Percentiles rank a stretch among this genome's conserved stretches.
Evolutionary conservation across 306 rosid species (phyloP).

Genomic region (Medicago lupulina): DNA sequence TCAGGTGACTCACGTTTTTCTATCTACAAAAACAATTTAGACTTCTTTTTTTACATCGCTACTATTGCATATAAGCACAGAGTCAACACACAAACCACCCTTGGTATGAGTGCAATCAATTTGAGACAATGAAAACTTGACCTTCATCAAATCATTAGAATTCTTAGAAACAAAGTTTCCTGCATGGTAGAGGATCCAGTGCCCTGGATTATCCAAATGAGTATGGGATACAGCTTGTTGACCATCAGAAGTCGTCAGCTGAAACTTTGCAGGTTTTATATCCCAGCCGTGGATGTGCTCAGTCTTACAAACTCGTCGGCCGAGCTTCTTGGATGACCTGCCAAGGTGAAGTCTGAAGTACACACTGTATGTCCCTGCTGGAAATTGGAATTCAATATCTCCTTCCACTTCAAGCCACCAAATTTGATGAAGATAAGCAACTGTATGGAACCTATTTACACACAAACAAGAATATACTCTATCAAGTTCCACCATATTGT

Average conservation of each 20-base stretch:
- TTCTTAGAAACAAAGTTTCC: constrained; percentile 71
- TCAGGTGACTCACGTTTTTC: constrained; percentile 26
- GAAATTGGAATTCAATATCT: constrained; percentile 81
- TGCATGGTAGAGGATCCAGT: constrained; percentile 71
- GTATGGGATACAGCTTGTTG: constrained; percentile 60
- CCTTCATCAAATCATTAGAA: constrained; percentile 58
- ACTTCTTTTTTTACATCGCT: constrained; percentile 43
- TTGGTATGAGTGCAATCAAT: constrained; percentile 93
- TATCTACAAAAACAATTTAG: constrained; percentile 44
- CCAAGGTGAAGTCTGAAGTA: constrained; percentile 85
- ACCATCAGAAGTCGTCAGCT: constrained; percentile 74
- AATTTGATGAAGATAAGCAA: constrained; percentile 92
- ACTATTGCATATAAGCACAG: constrained; percentile 62
- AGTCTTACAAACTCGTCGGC: constrained; percentile 68
- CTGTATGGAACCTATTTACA: constrained; percentile 65
- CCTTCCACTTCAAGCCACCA: constrained; percentile 97
- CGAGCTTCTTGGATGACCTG: constrained; percentile 66
- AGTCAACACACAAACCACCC: constrained; percentile 91
- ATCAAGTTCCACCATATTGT: neutral
- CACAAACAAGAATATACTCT: neutral
- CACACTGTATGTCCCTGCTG: constrained; percentile 65
- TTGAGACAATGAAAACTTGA: constrained; percentile 77
- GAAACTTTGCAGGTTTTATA: constrained; percentile 72
- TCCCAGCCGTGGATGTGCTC: constrained; percentile 89
- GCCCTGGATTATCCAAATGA: constrained; percentile 73